Evolutionary conservation across 768 basidiomycete species (phyloP).

Genomic region (Naganishia vaughanmartiniae): DNA sequence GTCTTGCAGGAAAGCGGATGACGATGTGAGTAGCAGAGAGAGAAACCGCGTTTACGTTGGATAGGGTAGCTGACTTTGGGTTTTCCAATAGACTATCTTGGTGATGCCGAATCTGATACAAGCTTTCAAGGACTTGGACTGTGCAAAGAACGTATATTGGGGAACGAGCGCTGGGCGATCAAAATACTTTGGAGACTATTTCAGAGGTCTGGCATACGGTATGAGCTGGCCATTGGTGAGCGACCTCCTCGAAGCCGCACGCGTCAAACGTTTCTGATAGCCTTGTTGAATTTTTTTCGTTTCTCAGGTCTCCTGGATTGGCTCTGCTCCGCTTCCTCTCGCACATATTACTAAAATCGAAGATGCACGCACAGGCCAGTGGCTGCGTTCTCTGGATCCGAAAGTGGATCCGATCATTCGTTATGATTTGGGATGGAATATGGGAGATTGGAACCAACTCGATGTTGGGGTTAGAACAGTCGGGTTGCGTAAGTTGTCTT

Average conservation of each 20-base stretch:
- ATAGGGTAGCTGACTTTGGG: background rate
- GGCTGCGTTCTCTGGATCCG: slow-evolving; percentile 52
- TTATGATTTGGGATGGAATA: slow-evolving; percentile 52
- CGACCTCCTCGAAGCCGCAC: background rate
- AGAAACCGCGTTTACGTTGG: background rate
- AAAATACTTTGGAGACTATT: slow-evolving; percentile 51
- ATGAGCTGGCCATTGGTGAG: slow-evolving; percentile 53
- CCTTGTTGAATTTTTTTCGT: background rate
- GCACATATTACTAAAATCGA: slow-evolving; percentile 52
- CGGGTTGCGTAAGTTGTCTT: slow-evolving; percentile 48
- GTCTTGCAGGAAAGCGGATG: slow-evolving; percentile 50
- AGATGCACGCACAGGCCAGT: slow-evolving; percentile 55
- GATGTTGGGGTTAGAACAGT: slow-evolving; percentile 48
- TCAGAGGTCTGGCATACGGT: slow-evolving; percentile 52
- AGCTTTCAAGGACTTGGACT: slow-evolving; percentile 50
- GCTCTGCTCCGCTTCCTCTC: slow-evolving; percentile 49
- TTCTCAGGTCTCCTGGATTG: slow-evolving; percentile 52
- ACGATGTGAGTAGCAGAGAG: slow-evolving; percentile 46
- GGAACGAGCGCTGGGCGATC: slow-evolving; percentile 50
- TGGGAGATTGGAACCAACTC: slow-evolving; percentile 54
- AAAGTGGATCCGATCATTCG: slow-evolving; percentile 49
- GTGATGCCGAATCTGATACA: slow-evolving; percentile 53
- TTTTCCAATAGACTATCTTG: slow-evolving; percentile 45
- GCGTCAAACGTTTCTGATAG: background rate
- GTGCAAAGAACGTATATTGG: slow-evolving; percentile 52